Base-by-base conservation (phyloP, 2,329 filamentous ascomycete genomes). In the Aureobasidium musti region DNA sequence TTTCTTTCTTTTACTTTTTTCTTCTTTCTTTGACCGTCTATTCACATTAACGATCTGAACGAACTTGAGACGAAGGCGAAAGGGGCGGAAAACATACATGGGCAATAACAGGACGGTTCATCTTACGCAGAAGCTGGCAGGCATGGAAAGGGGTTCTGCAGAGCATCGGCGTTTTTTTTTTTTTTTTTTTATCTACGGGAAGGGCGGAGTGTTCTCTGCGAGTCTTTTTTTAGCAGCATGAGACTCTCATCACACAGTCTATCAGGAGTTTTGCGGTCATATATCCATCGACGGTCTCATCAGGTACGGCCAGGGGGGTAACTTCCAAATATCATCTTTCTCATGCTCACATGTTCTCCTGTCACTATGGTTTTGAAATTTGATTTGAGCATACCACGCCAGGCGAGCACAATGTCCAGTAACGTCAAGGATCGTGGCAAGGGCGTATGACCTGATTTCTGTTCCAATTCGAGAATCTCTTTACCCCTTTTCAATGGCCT, bases 31-130 rank as follows among this genome's bases (percentile, higher is more conserved):
- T 54, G 19, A 43, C 54, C 23, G 54, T 45, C 39, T 59, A 45
- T 17, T 5, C 23, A 59, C 26, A 45, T 59, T 45, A 59, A 59
- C 54, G 54, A 59, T 59, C n/a, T 59, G 23, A 43, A 59, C 39
- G 54, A 59, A 63, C 33, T 26, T n/a, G 59, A 14, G 59, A 63
- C 6, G 35, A 45, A 63, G 26, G 26, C n/a, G 21, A 19, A 13
- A 13, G n/a, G 43, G 35, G 43, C 30, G 26, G 21, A 8, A 8
- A 35, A 45, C 41, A 49, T 11, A 41, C 53, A 57, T 43, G 33
- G 57, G 57, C 43, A 61, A 61, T 19, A 49, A 49, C 54, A 59
- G 54, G 54, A 45, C 37, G 54, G 30, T 45, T 57, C 53, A 37
- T 41, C 33, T 54, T 17, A 54, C 17, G 49, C 49, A 52, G 49